These are phyloP conservation scores for Mycena amicta DNA, from an alignment of 768 basidiomycete species.

Conservation along the genomic window DNA sequence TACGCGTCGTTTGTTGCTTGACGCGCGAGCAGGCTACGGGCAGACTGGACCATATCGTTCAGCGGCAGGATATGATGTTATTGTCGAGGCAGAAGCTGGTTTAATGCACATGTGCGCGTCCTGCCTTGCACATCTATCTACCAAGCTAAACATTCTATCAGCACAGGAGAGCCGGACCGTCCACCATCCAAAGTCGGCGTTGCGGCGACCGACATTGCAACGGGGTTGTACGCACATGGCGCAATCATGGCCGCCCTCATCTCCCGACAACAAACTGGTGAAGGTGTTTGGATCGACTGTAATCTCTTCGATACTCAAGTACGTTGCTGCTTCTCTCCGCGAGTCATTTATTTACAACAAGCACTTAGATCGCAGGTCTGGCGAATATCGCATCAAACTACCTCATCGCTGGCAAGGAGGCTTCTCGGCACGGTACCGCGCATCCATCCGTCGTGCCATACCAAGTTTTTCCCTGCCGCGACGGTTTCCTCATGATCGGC, in stretches of 20 bases:
- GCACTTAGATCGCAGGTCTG: constrained; percentile 86
- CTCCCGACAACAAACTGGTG: constrained; percentile 80
- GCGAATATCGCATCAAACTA: constrained; percentile 94
- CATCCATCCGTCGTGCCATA: constrained; percentile 95
- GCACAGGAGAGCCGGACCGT: constrained; percentile 87
- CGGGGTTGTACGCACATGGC: constrained; percentile 87
- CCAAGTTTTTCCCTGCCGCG: constrained; percentile 85
- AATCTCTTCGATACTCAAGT: constrained; percentile 93
- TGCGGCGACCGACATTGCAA: constrained; percentile 88
- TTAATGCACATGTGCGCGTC: constrained; percentile 85
- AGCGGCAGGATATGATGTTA: constrained; percentile 87
- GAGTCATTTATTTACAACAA: too few species aligned
- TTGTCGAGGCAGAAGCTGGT: constrained; percentile 88
- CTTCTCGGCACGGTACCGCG: constrained; percentile 84
- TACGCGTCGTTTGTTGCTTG: neutral
- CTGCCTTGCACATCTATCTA: constrained; percentile 3
- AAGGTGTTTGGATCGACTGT: constrained; percentile 90
- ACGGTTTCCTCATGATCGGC: constrained; percentile 92
- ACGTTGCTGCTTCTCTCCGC: constrained; percentile 17
- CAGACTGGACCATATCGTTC: constrained; percentile 88
- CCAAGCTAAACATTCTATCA: constrained; percentile 28
- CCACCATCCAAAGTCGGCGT: constrained; percentile 95
- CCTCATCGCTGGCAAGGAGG: constrained; percentile 84
- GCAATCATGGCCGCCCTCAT: constrained; percentile 90
- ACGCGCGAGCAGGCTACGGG: constrained; percentile 55